A percentile compares a stretch with the other conserved stretches of the same genome.
phyloP scores from a whole-genome alignment of 345 rosid genomes.

The Syzygium aqueum region DNA sequence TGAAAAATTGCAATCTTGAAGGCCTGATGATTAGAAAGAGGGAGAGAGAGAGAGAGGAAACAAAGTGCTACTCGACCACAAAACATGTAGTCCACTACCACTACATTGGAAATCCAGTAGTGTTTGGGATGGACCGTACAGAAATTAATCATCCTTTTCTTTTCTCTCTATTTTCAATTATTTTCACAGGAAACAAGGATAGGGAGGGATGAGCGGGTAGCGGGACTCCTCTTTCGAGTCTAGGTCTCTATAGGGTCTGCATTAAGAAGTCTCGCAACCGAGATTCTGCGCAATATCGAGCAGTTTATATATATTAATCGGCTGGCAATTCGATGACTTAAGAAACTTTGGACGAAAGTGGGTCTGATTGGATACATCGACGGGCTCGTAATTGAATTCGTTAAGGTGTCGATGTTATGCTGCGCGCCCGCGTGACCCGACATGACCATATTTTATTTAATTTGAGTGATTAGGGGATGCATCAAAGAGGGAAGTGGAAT shows the following conservation, averaged over 20 bases:
- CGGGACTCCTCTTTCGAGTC: background rate
- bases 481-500: background rate
- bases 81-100: conserved; percentile 8
- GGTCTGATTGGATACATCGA: background rate
- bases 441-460: background rate
- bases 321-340: background rate
- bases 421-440: background rate
- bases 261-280: background rate
- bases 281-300: fast-evolving
- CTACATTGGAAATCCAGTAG: background rate
- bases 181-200: fast-evolving
- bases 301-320: background rate
- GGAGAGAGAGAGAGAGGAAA: background rate
- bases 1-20: background rate
- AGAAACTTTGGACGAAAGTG: fast-evolving
- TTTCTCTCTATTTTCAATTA: fast-evolving
- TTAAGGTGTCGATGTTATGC: background rate
- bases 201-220: background rate
- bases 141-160: background rate
- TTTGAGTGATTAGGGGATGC: background rate
- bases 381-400: fast-evolving
- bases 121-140: background rate
- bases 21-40: background rate
- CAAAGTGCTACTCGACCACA: background rate
- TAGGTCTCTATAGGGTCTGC: no score